Evolutionary conservation across 371 early-diverging fungal genomes (phyloP), one percentile per base, ranked within the genome.

Genomic region (Mucor irregularis): DNA sequence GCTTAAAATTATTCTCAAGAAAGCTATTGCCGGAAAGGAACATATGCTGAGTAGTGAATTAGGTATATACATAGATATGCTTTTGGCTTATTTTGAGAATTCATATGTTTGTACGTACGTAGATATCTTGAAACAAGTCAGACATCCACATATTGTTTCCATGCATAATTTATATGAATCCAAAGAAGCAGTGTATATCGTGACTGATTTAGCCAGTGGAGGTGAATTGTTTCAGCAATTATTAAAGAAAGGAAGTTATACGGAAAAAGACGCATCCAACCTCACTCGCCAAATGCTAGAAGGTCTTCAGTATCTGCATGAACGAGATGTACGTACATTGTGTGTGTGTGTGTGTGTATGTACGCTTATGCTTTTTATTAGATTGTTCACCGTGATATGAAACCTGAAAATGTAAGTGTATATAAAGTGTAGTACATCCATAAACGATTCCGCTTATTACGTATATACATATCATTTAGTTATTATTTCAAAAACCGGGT

Each of bases 181-280:
- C 25, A 83, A 83, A 21, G 83, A 78, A 49, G 91, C 90, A 26
- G 89, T 93, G 21, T 93, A 89, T 63, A 78, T 93, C 35, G 84
- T 93, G 6, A 90, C 91, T 56, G 91, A 91, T 68, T 81, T 92
- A 13, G 92, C 91, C 10, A 87, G 86, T 19, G 94, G 94, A 37
- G 94, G 94, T 10, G 94, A 94, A 67, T 74, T 94, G 17, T 94
- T 91, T 66, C 90, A 91, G 28, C 90, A 90, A 25, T 82, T 94
- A 33, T 78, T 91, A 39, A 76, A 81, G 17, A 83, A 87, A 34
- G 92, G 92, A 7, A 84, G 78, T 44, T 92, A 91, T 68, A 85
- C 88, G 17, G 94, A 94, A 61, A 68, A 68, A n/a, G 91, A 92
- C 60, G 87, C 91, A 9, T 75, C 84, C 4, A 67, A 70, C 16